A percentile compares a stretch with the other conserved stretches of the same genome.
Conservation (phyloP, 2,329 filamentous ascomycete species). For the Diaporthe sp. region DNA sequence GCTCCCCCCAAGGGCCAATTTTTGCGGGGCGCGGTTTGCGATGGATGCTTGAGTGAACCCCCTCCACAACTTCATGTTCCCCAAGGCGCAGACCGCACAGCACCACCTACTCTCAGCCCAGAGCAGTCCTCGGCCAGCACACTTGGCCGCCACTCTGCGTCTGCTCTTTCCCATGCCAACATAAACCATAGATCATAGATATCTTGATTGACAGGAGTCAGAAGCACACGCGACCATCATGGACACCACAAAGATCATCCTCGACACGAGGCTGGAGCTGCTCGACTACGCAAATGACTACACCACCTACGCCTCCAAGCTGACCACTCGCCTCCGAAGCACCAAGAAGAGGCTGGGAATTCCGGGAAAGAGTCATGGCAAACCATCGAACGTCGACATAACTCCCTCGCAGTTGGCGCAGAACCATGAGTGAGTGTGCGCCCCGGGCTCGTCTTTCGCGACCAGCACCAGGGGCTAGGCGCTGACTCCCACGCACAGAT, state of each 20-base stretch:
- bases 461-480: neutral
- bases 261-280: constrained; percentile 84
- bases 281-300: constrained; percentile 88
- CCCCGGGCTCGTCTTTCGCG: neutral
- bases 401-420: constrained; percentile 81
- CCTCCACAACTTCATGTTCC: constrained; percentile 25
- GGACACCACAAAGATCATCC: constrained; percentile 91
- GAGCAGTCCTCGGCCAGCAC: neutral
- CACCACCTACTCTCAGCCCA: neutral
- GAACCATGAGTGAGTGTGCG: constrained; percentile 77
- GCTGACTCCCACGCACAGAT: constrained; percentile 63
- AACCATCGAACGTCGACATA: constrained; percentile 81
- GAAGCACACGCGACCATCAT: constrained; percentile 62
- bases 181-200: neutral
- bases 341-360: constrained; percentile 88
- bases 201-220: neutral
- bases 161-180: neutral
- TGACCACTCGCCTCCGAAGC: constrained; percentile 85
- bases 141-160: neutral
- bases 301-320: constrained; percentile 83
- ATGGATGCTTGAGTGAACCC: constrained; percentile 14
- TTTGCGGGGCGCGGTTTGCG: constrained; percentile 39
- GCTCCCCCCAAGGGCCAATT: constrained; percentile 23
- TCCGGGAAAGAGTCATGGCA: constrained; percentile 86
- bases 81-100: constrained; percentile 2